Conservation (phyloP, 2,329 filamentous ascomycete genomes). For the Cordyceps cicadae region DNA sequence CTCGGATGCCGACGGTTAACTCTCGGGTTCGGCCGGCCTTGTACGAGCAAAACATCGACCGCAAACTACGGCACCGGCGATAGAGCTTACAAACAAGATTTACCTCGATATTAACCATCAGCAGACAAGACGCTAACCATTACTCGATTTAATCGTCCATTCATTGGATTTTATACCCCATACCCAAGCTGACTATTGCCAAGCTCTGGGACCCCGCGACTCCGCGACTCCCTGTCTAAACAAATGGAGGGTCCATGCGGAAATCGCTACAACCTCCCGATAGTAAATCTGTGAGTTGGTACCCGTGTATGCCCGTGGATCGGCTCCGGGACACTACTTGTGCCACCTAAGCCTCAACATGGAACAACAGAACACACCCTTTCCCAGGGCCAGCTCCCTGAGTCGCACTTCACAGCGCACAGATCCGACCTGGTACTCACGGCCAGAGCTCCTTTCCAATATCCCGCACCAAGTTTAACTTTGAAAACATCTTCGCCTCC, state of each 20-base stretch:
- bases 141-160: not conserved
- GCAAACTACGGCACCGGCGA: not conserved
- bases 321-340: too few species aligned
- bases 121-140: not conserved
- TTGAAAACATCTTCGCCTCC: conserved; percentile 61
- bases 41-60: not conserved
- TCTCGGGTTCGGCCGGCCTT: not conserved
- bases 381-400: not conserved
- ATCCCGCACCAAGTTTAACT: conserved; percentile 58
- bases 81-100: not conserved
- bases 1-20: not conserved
- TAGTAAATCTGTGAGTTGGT: too few species aligned
- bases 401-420: not conserved
- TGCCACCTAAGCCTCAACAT: too few species aligned
- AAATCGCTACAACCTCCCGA: not conserved
- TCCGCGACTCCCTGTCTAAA: not conserved
- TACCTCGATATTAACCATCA: not conserved
- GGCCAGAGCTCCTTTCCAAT: conserved; percentile 60
- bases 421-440: not conserved
- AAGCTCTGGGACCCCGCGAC: not conserved
- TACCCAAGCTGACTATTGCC: not conserved
- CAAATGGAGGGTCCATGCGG: not conserved
- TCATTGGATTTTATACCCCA: not conserved
- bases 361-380: not conserved
- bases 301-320: too few species aligned